Base-by-base conservation (phyloP, 2,329 filamentous ascomycete genomes). In the Stachybotrys chartarum region DNA sequence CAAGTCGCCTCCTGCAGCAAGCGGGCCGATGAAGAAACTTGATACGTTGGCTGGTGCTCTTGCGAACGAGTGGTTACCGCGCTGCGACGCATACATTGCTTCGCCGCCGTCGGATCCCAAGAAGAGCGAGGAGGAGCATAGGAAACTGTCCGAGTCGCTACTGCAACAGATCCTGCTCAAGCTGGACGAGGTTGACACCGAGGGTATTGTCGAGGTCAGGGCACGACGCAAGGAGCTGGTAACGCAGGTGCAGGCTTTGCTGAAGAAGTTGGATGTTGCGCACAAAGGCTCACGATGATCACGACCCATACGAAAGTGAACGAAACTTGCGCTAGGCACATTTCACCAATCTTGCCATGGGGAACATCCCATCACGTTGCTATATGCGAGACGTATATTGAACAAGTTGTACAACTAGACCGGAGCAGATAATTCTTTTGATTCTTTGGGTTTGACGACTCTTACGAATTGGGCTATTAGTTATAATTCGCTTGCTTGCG, bases 161-260 rank as follows among this genome's bases (percentile, higher is more conserved):
- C 77, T 94, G 76, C 83, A 86, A 58, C 87, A 91, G 62, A 83
- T 91, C 3, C 66, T 93, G 44, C 72, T 94, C 60, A 93, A 92
- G 72, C 70, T 91, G 45, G 90, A 94, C 67, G 85, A 80, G 24
- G 83, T 93, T 3, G 88, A 93, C 61, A 86, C 85, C 0, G 85
- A 87, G 51, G 88, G 87, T 6, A 83, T 89, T 60, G 68, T 75
- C 10, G 83, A 86, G 12, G 83, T 87, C 30, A 78, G 88, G 58
- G 72, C 78, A 12, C 81, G 76, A 67, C 76, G 90, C 65, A 92
- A 88, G 73, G 86, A 85, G 56, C 70, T 92, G 52, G 87, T 93
- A n/a, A 82, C 77, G 63, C 79, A 87, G 59, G 85, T 88, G 4
- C 88, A 93, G 68, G 79, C 75, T 11, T 73, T 88, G 48, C 70